A percentile compares a stretch with the other conserved stretches of the same genome.
These are phyloP conservation scores for Citeromyces matritensis DNA, from an alignment of 805 yeast species.

Conservation along the genomic window DNA sequence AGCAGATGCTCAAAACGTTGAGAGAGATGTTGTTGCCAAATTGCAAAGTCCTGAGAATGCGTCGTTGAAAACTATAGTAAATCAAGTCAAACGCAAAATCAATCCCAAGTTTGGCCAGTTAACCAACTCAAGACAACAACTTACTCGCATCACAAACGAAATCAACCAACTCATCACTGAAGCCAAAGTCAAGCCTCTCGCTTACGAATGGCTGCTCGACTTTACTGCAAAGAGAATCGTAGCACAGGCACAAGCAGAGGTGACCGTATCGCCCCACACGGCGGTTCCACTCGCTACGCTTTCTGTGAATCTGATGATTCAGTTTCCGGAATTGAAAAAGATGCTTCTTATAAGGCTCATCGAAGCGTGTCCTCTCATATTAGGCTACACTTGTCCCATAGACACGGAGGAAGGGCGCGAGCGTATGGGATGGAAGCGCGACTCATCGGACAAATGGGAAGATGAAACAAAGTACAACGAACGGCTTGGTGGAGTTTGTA, in stretches of 20 bases:
- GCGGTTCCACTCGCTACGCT: conserved; percentile 70
- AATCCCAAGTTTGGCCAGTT: conserved; percentile 89
- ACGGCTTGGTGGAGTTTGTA: conserved; percentile 72
- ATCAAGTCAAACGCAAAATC: conserved; percentile 55
- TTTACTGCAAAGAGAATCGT: conserved; percentile 76
- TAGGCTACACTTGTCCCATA: conserved; percentile 65
- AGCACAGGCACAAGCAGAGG: conserved; percentile 88
- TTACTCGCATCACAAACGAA: conserved; percentile 33
- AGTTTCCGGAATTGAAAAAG: conserved; percentile 34
- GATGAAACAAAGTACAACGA: conserved; percentile 65
- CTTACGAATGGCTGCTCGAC: conserved; percentile 63
- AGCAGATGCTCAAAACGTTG: conserved; percentile 39
- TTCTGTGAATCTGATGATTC: conserved; percentile 33
- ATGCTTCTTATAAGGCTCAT: conserved; percentile 66
- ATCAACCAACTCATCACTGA: conserved; percentile 31
- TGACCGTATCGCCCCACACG: conserved; percentile 59
- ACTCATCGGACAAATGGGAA: conserved; percentile 30
- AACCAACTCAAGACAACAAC: conserved; percentile 54
- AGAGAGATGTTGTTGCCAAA: conserved; percentile 38
- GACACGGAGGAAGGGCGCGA: conserved; percentile 72
- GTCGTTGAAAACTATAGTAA: conserved; percentile 34
- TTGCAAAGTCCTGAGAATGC: conserved; percentile 22
- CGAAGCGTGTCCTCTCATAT: conserved; percentile 79
- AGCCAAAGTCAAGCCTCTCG: conserved; percentile 31
- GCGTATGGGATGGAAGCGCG: conserved; percentile 80